phyloP scores from a whole-genome alignment of 352 stramenopile genomes.

The Aphanomyces cochlioides region DNA sequence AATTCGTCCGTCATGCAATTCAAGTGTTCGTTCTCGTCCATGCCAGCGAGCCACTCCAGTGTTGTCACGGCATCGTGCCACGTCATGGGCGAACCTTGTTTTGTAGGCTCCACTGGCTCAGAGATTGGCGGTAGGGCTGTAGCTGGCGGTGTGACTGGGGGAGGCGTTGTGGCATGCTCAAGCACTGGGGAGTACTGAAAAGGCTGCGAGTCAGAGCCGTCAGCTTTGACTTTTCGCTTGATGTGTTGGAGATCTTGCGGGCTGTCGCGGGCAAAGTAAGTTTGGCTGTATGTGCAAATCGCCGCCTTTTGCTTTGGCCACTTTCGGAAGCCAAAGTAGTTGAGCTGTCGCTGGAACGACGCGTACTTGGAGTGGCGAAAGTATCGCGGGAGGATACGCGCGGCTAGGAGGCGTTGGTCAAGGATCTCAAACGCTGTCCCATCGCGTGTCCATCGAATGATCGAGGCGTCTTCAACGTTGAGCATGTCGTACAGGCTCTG shows the following conservation, averaged over 20 bases:
- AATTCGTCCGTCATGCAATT: too few relatives aligned
- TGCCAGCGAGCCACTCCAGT: too few relatives aligned
- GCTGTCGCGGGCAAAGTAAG: conserved; percentile 58
- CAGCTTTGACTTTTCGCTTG: conserved; percentile 11
- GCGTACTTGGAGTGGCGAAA: conserved; percentile 85
- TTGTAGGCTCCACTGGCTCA: too few relatives aligned
- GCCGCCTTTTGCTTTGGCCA: conserved; percentile 72
- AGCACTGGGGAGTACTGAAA: too few relatives aligned
- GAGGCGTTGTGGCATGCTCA: too few relatives aligned
- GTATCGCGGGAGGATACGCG: conserved; percentile 69
- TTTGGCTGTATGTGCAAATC: conserved; percentile 70
- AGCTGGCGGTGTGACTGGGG: too few relatives aligned
- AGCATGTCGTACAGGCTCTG: conserved; percentile 32
- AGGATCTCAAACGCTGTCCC: conserved; percentile 82
- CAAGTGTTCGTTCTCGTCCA: too few relatives aligned
- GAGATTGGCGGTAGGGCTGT: too few relatives aligned
- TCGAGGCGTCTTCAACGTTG: background rate
- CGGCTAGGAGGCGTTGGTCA: conserved; percentile 59
- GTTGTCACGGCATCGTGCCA: too few relatives aligned
- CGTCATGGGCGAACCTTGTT: too few relatives aligned
- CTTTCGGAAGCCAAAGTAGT: conserved; percentile 76
- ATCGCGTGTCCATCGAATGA: conserved; percentile 51
- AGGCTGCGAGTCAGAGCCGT: background rate
- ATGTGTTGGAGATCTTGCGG: conserved; percentile 39
- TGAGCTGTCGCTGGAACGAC: conserved; percentile 87